These are phyloP conservation scores for Sporothrix dimorphospora DNA, from an alignment of 2,329 filamentous ascomycete genomes.

Conservation along the genomic window DNA sequence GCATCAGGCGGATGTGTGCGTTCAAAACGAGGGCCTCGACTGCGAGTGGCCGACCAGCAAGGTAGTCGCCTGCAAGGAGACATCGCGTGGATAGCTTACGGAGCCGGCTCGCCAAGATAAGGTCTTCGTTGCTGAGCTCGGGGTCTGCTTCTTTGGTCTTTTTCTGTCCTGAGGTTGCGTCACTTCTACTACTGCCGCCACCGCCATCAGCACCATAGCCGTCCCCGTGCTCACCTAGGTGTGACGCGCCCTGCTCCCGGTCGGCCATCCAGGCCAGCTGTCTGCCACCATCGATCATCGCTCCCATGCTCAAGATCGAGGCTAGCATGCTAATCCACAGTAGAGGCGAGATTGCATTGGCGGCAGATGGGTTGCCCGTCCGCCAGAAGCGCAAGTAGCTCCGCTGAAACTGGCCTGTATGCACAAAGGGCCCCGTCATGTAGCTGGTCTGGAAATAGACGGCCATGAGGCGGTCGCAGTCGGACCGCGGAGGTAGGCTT, in stretches of 20 bases:
- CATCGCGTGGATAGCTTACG: constrained; percentile 48
- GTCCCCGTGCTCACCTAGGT: not conserved
- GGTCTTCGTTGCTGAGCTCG: constrained; percentile 38
- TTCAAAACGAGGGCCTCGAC: constrained; percentile 56
- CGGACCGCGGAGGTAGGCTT: constrained; percentile 43
- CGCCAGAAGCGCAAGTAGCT: constrained; percentile 54
- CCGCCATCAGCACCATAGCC: not conserved
- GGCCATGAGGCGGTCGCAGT: constrained; percentile 44
- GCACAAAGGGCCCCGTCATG: constrained; percentile 45
- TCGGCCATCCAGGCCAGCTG: constrained; percentile 36
- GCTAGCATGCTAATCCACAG: constrained; percentile 57
- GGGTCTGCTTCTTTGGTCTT: constrained; percentile 33
- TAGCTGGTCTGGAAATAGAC: constrained; percentile 48
- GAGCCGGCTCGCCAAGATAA: constrained; percentile 27
- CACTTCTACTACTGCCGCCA: not conserved
- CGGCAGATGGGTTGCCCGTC: constrained; percentile 32
- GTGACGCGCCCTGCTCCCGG: not conserved
- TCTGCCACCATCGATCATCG: constrained; percentile 35
- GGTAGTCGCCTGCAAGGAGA: constrained; percentile 53
- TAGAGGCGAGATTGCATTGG: constrained; percentile 45
- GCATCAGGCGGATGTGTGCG: constrained; percentile 48
- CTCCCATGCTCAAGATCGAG: constrained; percentile 50
- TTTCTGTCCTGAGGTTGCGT: not conserved
- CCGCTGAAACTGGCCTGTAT: constrained; percentile 51
- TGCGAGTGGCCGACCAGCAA: constrained; percentile 49